Base-by-base conservation (phyloP, 805 yeast genomes). In the Cyberlindnera amylophila region DNA sequence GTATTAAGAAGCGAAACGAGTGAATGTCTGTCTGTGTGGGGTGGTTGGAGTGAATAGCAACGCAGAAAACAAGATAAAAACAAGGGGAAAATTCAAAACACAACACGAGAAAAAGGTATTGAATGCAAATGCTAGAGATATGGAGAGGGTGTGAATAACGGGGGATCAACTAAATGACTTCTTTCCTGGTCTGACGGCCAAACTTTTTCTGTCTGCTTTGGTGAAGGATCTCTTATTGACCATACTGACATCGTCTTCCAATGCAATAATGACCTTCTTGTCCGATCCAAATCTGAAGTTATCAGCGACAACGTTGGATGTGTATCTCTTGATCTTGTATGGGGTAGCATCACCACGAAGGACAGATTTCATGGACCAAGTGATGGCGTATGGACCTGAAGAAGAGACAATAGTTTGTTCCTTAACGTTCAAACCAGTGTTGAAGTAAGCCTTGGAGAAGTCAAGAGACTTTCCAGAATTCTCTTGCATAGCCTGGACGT, bases 381-480 rank as follows among this genome's bases (percentile, higher is more conserved):
- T 73, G 17, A 89, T 74, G 18, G 88, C 83, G 62, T 79, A 89
- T 15, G 90, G 91, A 2, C 96, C 96, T 2, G 82, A 70, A 4
- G 91, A 79, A 1, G 95, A 74, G 18, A 87, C 79, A 38, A 89
- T 84, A 2, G 82, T 71, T 15, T 84, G 79, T 56, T 83, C 93
- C 47, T 75, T 77, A 19, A 77, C 59, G 37, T 73, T 71, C n/a
- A 76, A 42, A 32, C 88, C 88, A 19, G 82, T 71, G 61, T 89
- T 86, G 71, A 89, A 89, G 51, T 75, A 74, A 5, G 95, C 96
- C 44, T 72, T 72, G 4, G 93, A 79, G 61, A 87, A 88, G 17
- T 65, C 55, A 13, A 85, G 61, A 2, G 76, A 71, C 40, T 65
- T 62, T 35, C 69, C 68, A 2, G 78, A 70, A 36, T 72, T 72